Percentiles rank a stretch among this genome's conserved stretches.
These are phyloP conservation scores for Galerina sulciceps DNA, from an alignment of 768 basidiomycete genomes.

Conservation along the genomic window DNA sequence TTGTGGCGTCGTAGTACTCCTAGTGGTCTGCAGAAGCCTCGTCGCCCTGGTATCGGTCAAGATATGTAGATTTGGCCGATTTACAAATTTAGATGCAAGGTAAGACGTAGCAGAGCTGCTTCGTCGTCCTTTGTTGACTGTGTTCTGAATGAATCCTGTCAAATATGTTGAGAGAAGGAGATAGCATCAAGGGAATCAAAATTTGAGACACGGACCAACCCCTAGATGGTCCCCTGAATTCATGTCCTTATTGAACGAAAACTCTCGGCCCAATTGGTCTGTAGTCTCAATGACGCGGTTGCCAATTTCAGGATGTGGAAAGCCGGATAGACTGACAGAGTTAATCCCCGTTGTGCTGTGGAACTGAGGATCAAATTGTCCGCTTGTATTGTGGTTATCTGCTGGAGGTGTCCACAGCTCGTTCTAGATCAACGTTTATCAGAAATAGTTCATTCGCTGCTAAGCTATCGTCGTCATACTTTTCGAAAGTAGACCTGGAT, in stretches of 20 bases:
- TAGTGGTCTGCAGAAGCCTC: slow-evolving; percentile 4
- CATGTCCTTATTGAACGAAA: slow-evolving; percentile 37
- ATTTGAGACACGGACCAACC: neutral
- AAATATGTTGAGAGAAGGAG: neutral
- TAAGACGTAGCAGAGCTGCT: slow-evolving; percentile 12
- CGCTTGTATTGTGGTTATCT: slow-evolving; percentile 30
- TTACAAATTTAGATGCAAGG: neutral
- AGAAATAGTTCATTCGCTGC: no score
- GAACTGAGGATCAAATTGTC: slow-evolving; percentile 33
- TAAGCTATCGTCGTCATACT: neutral
- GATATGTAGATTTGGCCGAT: slow-evolving; percentile 7
- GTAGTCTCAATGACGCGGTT: slow-evolving; percentile 29
- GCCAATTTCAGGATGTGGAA: slow-evolving; percentile 34
- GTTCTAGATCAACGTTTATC: neutral
- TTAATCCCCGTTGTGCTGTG: slow-evolving; percentile 33
- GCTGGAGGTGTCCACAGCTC: slow-evolving; percentile 24
- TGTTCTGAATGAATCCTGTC: slow-evolving; percentile 9
- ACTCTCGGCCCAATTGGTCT: slow-evolving; percentile 22
- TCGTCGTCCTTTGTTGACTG: neutral
- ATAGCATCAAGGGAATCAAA: neutral
- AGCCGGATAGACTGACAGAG: slow-evolving; percentile 26
- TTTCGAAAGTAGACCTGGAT: slow-evolving; percentile 8
- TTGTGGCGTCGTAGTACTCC: neutral
- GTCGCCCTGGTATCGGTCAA: slow-evolving; percentile 20
- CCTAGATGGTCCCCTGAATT: slow-evolving; percentile 34